phyloP scores from a whole-genome alignment of 768 basidiomycete genomes.

The Harrya chromipes region DNA sequence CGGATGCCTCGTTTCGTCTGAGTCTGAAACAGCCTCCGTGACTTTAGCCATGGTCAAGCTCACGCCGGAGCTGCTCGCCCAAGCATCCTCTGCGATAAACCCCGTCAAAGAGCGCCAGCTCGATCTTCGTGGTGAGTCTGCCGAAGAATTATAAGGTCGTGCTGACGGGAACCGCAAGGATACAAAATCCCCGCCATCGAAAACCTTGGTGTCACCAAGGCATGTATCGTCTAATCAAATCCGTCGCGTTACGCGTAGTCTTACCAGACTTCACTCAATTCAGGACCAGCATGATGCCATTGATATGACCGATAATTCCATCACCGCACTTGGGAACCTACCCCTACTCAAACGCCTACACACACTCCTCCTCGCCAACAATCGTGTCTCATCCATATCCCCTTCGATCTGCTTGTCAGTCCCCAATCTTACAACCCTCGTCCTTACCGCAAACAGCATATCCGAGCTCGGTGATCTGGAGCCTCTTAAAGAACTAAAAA shows the following conservation, averaged over 20 bases:
- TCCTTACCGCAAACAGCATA: slow-evolving; percentile 82
- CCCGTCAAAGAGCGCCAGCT: slow-evolving; percentile 87
- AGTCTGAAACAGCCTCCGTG: slow-evolving; percentile 33
- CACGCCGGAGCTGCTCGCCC: slow-evolving; percentile 89
- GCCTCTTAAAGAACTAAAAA: slow-evolving; percentile 70
- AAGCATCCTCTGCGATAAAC: slow-evolving; percentile 74
- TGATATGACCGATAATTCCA: slow-evolving; percentile 90
- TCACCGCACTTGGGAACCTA: slow-evolving; percentile 77
- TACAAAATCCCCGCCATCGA: slow-evolving; percentile 95
- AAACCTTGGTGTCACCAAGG: slow-evolving; percentile 92
- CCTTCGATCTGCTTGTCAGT: slow-evolving; percentile 77
- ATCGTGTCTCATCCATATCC: slow-evolving; percentile 82
- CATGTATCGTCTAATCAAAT: slow-evolving; percentile 35
- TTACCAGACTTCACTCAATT: slow-evolving; percentile 11
- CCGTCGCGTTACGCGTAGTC: slow-evolving; percentile 7
- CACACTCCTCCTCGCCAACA: slow-evolving; percentile 86
- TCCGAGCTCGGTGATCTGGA: slow-evolving; percentile 82
- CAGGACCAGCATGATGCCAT: slow-evolving; percentile 94
- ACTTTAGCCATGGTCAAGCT: slow-evolving; percentile 68
- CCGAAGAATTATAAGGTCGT: slow-evolving; percentile 10
- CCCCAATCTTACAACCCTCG: slow-evolving; percentile 79
- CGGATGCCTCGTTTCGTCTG: slow-evolving; percentile 27
- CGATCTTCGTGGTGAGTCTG: slow-evolving; percentile 74
- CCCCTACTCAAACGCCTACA: slow-evolving; percentile 82
- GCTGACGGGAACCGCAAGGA: slow-evolving; percentile 45